Conservation (phyloP, 495 filamentous ascomycete genomes). For the Sordaria brevicollis region DNA sequence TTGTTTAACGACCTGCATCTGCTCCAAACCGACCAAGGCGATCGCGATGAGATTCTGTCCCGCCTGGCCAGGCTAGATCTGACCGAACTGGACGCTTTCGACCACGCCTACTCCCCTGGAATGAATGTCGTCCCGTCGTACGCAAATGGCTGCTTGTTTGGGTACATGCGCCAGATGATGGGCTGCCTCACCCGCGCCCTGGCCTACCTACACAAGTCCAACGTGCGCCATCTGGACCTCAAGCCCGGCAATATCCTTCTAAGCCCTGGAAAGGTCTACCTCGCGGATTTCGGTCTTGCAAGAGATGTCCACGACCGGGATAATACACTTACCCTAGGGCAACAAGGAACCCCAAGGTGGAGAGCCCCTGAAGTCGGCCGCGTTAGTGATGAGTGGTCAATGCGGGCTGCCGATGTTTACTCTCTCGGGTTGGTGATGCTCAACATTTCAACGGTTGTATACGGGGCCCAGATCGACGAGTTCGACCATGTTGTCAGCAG, state of each 20-base stretch:
- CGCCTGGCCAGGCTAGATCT: conserved; percentile 23
- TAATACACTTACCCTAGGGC: conserved; percentile 24
- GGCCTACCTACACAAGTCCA: conserved; percentile 27
- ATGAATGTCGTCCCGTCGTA: background rate
- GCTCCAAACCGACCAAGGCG: conserved; percentile 17
- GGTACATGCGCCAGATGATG: conserved; percentile 22
- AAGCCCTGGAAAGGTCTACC: conserved; percentile 24
- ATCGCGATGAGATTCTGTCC: conserved; percentile 21
- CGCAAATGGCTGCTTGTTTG: conserved; percentile 1
- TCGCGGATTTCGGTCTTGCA: conserved; percentile 35
- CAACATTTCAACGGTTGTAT: conserved; percentile 24
- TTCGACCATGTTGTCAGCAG: conserved; percentile 25
- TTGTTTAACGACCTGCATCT: conserved; percentile 29
- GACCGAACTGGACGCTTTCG: conserved; percentile 15
- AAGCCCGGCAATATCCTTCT: conserved; percentile 35
- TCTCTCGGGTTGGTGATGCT: conserved; percentile 26
- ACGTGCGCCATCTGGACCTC: conserved; percentile 32
- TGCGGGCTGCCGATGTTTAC: conserved; percentile 27
- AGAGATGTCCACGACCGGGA: conserved; percentile 24
- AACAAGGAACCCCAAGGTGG: conserved; percentile 26
- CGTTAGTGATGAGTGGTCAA: conserved; percentile 21
- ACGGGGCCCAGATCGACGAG: conserved; percentile 19
- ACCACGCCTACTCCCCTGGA: background rate
- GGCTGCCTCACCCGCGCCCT: conserved; percentile 32
- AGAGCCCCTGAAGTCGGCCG: conserved; percentile 25